phyloP scores from a whole-genome alignment of 495 filamentous ascomycete species.

The Xylaria flabelliformis region DNA sequence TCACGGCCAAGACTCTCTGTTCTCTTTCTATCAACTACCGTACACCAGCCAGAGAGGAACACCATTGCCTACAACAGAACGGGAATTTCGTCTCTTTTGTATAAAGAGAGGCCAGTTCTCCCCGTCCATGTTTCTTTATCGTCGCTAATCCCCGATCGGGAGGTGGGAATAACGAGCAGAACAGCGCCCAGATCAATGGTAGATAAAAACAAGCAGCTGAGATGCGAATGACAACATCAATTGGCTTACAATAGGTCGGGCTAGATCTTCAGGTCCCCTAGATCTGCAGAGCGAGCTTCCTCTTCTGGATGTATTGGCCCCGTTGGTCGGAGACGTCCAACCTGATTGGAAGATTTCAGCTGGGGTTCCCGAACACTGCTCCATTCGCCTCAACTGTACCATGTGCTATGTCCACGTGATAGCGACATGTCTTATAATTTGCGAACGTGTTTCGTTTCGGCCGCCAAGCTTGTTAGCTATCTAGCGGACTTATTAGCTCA shows the following conservation, averaged over 20 bases:
- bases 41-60: not conserved
- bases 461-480: too few relatives aligned
- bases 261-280: constrained; percentile 4
- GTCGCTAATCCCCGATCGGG: constrained; percentile 14
- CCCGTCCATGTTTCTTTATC: constrained; percentile 4
- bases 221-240: not conserved
- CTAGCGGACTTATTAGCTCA: too few relatives aligned
- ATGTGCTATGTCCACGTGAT: constrained; percentile 19
- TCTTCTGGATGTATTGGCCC: constrained; percentile 11
- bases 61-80: not conserved
- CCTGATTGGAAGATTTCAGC: not conserved
- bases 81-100: constrained; percentile 15
- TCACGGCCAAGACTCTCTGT: not conserved
- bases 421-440: constrained; percentile 14
- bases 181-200: not conserved
- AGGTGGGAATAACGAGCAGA: not conserved
- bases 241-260: constrained; percentile 13
- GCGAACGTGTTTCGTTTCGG: not conserved
- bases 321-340: not conserved
- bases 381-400: constrained; percentile 12
- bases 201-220: not conserved
- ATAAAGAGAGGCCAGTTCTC: not conserved
- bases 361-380: not conserved
- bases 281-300: constrained; percentile 18
- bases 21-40: not conserved